Evolutionary conservation across 1,284 basidiomycete species (phyloP).

Genomic region (Tilletia walkeri): DNA sequence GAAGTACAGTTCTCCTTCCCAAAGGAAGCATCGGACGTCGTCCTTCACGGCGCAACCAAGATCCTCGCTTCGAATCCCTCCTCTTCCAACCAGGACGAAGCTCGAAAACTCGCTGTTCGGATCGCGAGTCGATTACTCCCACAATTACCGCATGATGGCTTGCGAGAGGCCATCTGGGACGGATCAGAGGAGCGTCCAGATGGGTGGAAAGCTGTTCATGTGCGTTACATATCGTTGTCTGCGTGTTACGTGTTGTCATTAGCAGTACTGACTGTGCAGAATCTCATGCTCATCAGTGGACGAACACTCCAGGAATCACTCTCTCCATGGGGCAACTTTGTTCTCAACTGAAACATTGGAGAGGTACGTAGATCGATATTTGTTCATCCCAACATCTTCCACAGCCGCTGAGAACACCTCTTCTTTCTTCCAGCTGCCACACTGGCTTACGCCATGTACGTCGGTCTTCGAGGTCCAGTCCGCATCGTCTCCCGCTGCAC

Average conservation of each 20-base stretch:
- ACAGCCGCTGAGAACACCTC: not conserved
- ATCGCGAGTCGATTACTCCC: not conserved
- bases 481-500: not conserved
- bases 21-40: not conserved
- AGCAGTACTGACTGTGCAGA: not conserved
- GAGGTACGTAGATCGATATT: not conserved
- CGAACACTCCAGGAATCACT: not conserved
- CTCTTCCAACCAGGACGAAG: not conserved
- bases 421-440: not conserved
- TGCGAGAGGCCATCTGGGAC: conserved; percentile 5
- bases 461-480: not conserved
- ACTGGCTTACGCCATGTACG: conserved; percentile 6
- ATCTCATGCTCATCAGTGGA: not conserved
- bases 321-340: conserved; percentile 1
- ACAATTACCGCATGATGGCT: not conserved
- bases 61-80: not conserved
- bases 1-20: not conserved
- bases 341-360: conserved; percentile 7
- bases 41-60: not conserved
- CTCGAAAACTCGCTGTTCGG: not conserved
- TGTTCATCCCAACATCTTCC: not conserved
- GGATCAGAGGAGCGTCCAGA: not conserved
- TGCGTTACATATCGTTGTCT: not conserved
- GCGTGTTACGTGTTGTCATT: not conserved
- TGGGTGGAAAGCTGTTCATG: not conserved